phyloP scores from a whole-genome alignment of 2,329 filamentous ascomycete species.

The Dendrostoma leiphaemia region DNA sequence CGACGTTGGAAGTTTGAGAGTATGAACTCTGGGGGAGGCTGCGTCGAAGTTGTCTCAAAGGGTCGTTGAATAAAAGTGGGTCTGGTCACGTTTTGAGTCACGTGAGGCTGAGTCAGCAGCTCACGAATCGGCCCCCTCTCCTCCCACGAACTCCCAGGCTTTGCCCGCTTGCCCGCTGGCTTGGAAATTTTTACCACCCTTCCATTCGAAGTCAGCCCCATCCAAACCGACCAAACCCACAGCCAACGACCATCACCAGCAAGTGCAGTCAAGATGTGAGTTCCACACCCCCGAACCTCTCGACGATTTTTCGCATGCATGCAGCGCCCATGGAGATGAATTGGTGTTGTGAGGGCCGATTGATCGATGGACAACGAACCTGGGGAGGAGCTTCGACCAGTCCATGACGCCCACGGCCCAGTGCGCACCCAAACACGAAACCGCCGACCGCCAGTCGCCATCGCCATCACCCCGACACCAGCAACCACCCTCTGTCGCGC shows the following conservation, averaged over 20 bases:
- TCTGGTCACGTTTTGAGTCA: conserved; percentile 20
- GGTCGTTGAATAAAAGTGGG: too few relatives aligned
- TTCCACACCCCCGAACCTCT: conserved; percentile 20
- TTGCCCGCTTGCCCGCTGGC: conserved; percentile 15
- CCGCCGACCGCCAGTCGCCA: not conserved
- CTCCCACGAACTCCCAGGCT: conserved; percentile 15
- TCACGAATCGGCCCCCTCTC: too few relatives aligned
- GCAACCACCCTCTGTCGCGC: not conserved
- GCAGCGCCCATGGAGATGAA: conserved; percentile 11
- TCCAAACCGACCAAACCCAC: conserved; percentile 18
- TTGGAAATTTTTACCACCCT: conserved; percentile 19
- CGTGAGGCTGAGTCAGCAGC: too few relatives aligned
- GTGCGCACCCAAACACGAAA: conserved; percentile 1
- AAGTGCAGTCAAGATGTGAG: conserved; percentile 40
- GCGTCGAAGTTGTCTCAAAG: too few relatives aligned
- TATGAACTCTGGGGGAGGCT: too few relatives aligned
- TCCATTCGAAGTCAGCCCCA: conserved; percentile 21
- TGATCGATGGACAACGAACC: conserved; percentile 11
- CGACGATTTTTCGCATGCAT: conserved; percentile 9
- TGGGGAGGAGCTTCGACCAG: not conserved
- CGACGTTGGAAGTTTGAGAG: too few relatives aligned
- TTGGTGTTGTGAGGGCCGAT: conserved; percentile 4
- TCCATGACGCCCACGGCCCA: conserved; percentile 11
- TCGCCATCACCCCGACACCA: conserved; percentile 7
- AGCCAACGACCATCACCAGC: conserved; percentile 35